A percentile compares a stretch with the other conserved stretches of the same genome.
Conservation (phyloP, 78 protist genomes). For the Bodo saltans region DNA sequence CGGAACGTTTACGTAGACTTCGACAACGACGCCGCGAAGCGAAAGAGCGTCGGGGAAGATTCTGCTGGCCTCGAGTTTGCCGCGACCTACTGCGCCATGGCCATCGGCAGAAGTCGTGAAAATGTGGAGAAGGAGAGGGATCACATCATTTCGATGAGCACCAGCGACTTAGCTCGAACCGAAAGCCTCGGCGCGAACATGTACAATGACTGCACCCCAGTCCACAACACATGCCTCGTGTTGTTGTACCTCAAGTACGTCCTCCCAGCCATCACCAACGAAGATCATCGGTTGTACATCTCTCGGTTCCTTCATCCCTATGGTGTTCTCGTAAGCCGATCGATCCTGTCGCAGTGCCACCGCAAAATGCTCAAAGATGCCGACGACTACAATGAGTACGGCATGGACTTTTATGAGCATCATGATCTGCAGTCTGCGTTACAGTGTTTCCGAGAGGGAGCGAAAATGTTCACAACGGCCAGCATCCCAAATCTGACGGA, state of each 20-base stretch:
- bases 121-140: background rate
- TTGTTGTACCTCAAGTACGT: conserved; percentile 22
- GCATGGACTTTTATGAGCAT: conserved; percentile 9
- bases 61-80: background rate
- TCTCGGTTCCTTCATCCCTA: background rate
- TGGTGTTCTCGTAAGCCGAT: background rate
- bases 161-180: background rate
- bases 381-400: conserved; percentile 15
- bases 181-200: background rate
- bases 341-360: conserved; percentile 8
- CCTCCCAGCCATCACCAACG: background rate
- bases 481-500: conserved; percentile 2
- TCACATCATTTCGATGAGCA: background rate
- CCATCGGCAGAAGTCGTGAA: background rate
- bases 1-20: background rate
- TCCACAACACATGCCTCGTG: background rate
- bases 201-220: background rate
- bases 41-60: too few species aligned
- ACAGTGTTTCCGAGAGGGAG: conserved; percentile 24
- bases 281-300: background rate
- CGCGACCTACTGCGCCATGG: conserved; percentile 1
- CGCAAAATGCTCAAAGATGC: conserved; percentile 15
- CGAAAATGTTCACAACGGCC: conserved; percentile 8
- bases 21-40: background rate
- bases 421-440: conserved; percentile 8